Evolutionary conservation across 306 rosid species (phyloP).

Genomic region (Castanopsis chinensis): DNA sequence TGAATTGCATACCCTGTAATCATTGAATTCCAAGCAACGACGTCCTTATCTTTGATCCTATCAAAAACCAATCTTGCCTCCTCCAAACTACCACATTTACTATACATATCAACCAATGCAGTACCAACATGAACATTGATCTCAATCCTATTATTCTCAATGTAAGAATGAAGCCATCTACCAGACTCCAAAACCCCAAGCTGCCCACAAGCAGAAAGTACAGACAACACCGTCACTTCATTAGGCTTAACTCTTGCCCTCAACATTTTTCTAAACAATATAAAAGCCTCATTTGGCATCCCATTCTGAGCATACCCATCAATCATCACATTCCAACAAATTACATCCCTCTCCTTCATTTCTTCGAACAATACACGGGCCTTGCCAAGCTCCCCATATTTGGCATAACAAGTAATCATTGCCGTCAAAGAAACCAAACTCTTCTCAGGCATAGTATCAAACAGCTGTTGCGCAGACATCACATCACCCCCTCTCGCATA

Average conservation of each 20-base stretch:
- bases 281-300: conserved; percentile 56
- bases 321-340: conserved; percentile 90
- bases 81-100: conserved; percentile 73
- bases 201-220: conserved; percentile 76
- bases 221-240: conserved; percentile 62
- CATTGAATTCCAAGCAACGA: conserved; percentile 81
- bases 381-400: conserved; percentile 54
- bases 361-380: conserved; percentile 55
- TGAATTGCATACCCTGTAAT: conserved; percentile 69
- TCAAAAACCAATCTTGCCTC: conserved; percentile 65
- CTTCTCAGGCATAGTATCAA: conserved; percentile 63
- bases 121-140: conserved; percentile 58
- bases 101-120: conserved; percentile 80
- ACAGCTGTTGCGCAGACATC: conserved; percentile 50
- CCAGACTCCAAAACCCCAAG: conserved; percentile 78
- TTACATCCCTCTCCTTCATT: conserved; percentile 54
- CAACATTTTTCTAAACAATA: conserved; percentile 65
- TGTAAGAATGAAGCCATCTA: conserved; percentile 69
- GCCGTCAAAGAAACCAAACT: conserved; percentile 66
- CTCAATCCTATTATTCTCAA: conserved; percentile 36
- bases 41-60: conserved; percentile 45
- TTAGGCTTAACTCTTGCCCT: conserved; percentile 49
- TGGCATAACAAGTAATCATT: conserved; percentile 64
- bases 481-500: conserved; percentile 70
- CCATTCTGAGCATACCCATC: conserved; percentile 76